A percentile compares a stretch with the other conserved stretches of the same genome.
Evolutionary conservation across 176 grass and related monocot genomes (phyloP).

Genomic region (Zea mays): Zm-B73-REFERENCE-NAM-5.0 NC_050097.1:91001-91500

Average conservation of each 20-base stretch:
- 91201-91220: constrained; percentile 89
- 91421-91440: constrained; percentile 87
- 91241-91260: constrained; percentile 98
- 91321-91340: constrained; percentile 13
- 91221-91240: constrained; percentile 92
- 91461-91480: constrained; percentile 95
- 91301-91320: background rate
- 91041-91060: constrained; percentile 4
- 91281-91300: constrained; percentile 63
- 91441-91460: constrained; percentile 92
- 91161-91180: constrained; percentile 17
- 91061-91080: background rate
- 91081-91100: constrained; percentile 9
- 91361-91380: constrained; percentile 81
- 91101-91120: constrained; percentile 9
- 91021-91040: background rate
- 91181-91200: constrained; percentile 92
- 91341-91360: background rate
- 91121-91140: background rate
- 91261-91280: constrained; percentile 90
- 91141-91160: constrained; percentile 16
- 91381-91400: constrained; percentile 96
- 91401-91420: constrained; percentile 93
- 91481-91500: constrained; percentile 85
- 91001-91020: background rate